phyloP scores from a whole-genome alignment of 768 basidiomycete genomes.

The Tephrocybe sp. region DNA sequence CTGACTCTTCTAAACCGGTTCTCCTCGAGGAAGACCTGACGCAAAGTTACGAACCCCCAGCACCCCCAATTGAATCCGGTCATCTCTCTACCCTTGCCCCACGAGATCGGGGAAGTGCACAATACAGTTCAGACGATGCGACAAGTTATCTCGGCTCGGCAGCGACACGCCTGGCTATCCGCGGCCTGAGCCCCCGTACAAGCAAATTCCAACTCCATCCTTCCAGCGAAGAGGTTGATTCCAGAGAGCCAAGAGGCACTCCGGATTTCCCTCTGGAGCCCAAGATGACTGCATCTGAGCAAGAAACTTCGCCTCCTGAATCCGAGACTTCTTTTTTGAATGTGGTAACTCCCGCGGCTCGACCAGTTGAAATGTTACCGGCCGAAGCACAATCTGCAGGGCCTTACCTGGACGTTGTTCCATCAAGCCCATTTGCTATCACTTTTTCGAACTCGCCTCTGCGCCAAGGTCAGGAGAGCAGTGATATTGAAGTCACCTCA shows the following conservation, averaged over 20 bases:
- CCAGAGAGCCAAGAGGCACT: not conserved
- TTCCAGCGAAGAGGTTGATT: not conserved
- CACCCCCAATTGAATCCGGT: not conserved
- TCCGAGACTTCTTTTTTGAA: conserved; percentile 14
- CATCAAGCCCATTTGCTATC: conserved; percentile 12
- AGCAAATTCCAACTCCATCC: conserved; percentile 4
- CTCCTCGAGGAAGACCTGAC: not conserved
- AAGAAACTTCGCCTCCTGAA: conserved; percentile 1
- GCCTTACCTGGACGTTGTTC: conserved; percentile 2
- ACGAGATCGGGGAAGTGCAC: conserved; percentile 19
- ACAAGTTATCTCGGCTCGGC: conserved; percentile 17
- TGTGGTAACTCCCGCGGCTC: conserved; percentile 8
- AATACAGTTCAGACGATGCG: conserved; percentile 18
- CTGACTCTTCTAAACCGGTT: conserved; percentile 13
- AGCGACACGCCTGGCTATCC: conserved; percentile 21
- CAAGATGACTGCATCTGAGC: not conserved
- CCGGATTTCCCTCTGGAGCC: not conserved
- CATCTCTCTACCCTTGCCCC: conserved; percentile 8
- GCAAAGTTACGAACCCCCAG: conserved; percentile 1
- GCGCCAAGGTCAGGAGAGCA: not conserved
- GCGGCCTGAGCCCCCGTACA: conserved; percentile 21
- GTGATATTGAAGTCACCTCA: conserved; percentile 17
- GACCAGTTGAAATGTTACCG: conserved; percentile 6
- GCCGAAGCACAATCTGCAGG: conserved; percentile 2
- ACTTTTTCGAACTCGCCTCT: conserved; percentile 6